Evolutionary conservation across 768 basidiomycete species (phyloP), one percentile per base, ranked within the genome.

Genomic region (Mycena sanguinolenta): DNA sequence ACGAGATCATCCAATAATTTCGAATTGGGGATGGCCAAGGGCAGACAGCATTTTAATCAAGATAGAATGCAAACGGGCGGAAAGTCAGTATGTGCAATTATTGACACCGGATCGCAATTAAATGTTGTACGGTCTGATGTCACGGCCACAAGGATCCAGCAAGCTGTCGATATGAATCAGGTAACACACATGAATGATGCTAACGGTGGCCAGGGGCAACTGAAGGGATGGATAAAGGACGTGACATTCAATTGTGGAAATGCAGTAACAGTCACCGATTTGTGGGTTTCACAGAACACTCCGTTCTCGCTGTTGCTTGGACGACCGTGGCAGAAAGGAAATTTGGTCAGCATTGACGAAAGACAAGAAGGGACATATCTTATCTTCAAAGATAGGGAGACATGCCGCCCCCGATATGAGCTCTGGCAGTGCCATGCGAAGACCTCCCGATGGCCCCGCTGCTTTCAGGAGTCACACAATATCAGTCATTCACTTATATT

Each of bases 21-120:
- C 36, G 0, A 55, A 49, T 16, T 32, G 44, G 6, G 19, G 23
- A 1, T 58, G 61, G 61, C 68, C 68, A 0, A 21, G 61, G 16
- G 16, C 55, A 0, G 68, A 63, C 4, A 62, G 62, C 1, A 9
- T 57, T 0, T 34, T 77, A 19, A 74, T 77, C 21, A 66, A 65
- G 28, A 27, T 77, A 0, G 38, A 49, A 72, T 79, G 49, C 16
- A 65, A n/a, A 70, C 69, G 23, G 59, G 58, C 4, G 63, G 68
- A 23, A 14, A 53, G 0, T 17, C 44, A 0, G 69, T 80, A 2
- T 65, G 28, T 2, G 75, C 76, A 9, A 73, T 78, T 4, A 73
- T 80, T 36, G 76, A 80, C 42, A 78, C 77, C 0, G 76, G 78
- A 59, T 79, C 77, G 16, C 71, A 78, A 52, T 19, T 80, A 5